Percentiles rank a stretch among this genome's conserved stretches.
Conservation (phyloP, 2,329 filamentous ascomycete species). For the Arachnopeziza araneosa region DNA sequence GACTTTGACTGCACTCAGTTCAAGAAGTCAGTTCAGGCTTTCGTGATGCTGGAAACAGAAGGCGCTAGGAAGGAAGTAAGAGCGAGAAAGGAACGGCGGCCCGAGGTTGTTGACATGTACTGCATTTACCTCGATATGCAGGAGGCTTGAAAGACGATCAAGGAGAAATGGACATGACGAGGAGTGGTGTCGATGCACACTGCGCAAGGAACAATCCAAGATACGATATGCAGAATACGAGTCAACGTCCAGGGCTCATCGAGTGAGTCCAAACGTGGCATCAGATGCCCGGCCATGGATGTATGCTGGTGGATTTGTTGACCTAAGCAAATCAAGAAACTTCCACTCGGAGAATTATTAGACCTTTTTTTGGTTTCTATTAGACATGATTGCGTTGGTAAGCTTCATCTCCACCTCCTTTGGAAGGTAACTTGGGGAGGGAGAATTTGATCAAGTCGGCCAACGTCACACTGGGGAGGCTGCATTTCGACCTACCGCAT, state of each 20-base stretch:
- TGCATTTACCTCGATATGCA: background rate
- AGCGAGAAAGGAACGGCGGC: background rate
- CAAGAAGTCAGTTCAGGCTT: background rate
- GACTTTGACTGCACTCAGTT: background rate
- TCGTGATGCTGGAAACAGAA: background rate
- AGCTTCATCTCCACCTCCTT: background rate
- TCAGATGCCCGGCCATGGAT: background rate
- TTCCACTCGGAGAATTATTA: background rate
- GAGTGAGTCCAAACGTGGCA: background rate
- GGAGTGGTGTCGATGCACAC: background rate
- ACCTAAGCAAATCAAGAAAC: background rate
- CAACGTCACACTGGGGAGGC: background rate
- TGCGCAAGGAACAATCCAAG: background rate
- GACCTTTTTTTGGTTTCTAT: background rate
- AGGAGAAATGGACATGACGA: background rate
- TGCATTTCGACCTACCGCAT: background rate
- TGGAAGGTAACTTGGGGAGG: background rate
- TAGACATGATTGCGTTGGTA: background rate
- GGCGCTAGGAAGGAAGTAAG: background rate
- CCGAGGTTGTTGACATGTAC: background rate
- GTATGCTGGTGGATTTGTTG: background rate
- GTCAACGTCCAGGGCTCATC: background rate
- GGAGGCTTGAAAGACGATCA: background rate
- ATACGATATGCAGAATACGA: background rate
- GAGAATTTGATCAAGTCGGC: background rate